phyloP scores from a whole-genome alignment of 495 filamentous ascomycete genomes.

The Xylaria castorea region DNA sequence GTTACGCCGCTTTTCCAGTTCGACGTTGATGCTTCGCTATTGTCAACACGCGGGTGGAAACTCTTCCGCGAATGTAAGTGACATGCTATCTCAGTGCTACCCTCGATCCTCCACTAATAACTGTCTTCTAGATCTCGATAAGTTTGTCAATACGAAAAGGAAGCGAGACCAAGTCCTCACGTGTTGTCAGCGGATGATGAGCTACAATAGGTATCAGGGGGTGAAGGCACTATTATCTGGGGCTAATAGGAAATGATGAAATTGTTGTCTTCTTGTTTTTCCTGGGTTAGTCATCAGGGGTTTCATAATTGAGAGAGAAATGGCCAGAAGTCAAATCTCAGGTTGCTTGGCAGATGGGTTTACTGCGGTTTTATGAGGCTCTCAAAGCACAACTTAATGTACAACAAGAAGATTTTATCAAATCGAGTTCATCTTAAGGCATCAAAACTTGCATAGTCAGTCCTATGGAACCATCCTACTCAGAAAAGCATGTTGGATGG shows the following conservation, averaged over 20 bases:
- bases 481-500: too few species aligned
- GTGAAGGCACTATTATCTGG: neutral
- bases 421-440: too few species aligned
- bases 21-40: neutral
- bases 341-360: neutral
- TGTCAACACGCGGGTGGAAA: neutral
- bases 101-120: neutral
- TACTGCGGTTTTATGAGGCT: too few species aligned
- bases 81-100: neutral
- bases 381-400: too few species aligned
- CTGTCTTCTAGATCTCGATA: neutral
- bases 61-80: neutral
- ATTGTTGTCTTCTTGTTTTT: neutral
- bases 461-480: too few species aligned
- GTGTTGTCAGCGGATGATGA: neutral
- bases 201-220: neutral
- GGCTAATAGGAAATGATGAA: neutral
- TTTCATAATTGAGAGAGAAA: neutral
- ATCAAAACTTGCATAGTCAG: too few species aligned
- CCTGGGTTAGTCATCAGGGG: neutral
- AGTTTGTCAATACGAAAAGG: neutral
- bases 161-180: neutral
- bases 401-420: too few species aligned
- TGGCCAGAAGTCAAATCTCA: neutral
- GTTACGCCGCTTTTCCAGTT: neutral